phyloP scores from a whole-genome alignment of 2,329 filamentous ascomycete genomes.

The Fonsecaea multimorphosa region DNA sequence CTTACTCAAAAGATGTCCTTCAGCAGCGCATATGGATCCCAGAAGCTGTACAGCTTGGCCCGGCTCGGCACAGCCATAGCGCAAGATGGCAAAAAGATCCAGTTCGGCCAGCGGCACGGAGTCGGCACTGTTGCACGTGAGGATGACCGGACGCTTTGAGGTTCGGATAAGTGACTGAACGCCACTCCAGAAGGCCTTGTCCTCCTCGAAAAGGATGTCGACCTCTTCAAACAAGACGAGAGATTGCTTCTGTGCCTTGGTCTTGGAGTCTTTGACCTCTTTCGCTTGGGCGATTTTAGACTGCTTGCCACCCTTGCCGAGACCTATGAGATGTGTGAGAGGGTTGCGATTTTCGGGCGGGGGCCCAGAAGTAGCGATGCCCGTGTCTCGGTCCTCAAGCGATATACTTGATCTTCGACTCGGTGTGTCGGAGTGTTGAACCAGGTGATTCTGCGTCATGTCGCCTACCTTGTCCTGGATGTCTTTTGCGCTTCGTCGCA shows the following conservation, averaged over 20 bases:
- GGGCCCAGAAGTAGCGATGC: constrained; percentile 34
- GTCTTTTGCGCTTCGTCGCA: constrained; percentile 83
- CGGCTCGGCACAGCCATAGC: constrained; percentile 70
- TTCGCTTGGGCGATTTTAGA: constrained; percentile 34
- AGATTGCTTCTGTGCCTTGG: constrained; percentile 79
- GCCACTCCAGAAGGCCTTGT: constrained; percentile 91
- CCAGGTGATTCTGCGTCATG: constrained; percentile 95
- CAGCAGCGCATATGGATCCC: constrained; percentile 80
- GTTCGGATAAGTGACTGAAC: constrained; percentile 77
- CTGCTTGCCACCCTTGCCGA: constrained; percentile 34
- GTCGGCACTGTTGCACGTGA: constrained; percentile 93
- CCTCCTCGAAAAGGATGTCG: constrained; percentile 91
- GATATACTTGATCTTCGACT: constrained; percentile 35
- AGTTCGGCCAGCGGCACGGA: constrained; percentile 76
- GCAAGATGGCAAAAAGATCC: constrained; percentile 83
- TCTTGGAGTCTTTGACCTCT: constrained; percentile 23
- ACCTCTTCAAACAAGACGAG: constrained; percentile 93
- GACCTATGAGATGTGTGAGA: constrained; percentile 27
- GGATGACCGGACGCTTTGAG: constrained; percentile 88
- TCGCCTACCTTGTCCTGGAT: constrained; percentile 91
- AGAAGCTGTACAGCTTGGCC: constrained; percentile 79
- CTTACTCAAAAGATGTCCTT: constrained; percentile 80
- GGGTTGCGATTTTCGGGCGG: constrained; percentile 41
- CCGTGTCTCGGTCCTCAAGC: constrained; percentile 19
- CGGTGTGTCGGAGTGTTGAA: constrained; percentile 55